Base-by-base conservation (phyloP, 192 early-diverging fungal species). In the Glomus cerebriforme region DNA sequence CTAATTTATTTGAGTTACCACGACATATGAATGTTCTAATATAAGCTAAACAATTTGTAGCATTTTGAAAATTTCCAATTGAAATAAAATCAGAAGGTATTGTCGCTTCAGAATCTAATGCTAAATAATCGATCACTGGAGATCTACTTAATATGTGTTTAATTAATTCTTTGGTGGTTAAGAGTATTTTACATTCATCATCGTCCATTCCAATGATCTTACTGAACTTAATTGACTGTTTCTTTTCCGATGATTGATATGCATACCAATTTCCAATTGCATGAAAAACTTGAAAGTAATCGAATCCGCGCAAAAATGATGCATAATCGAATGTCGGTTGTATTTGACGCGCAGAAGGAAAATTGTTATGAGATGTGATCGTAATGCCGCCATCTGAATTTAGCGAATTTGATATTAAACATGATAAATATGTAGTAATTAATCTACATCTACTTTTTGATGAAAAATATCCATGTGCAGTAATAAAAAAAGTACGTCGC, bases 371-470 rank as follows among this genome's bases (percentile, higher is more conserved):
- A 35, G 29, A 35, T n/a, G 12, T 34, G 22, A n/a, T n/a, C n/a
- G 34, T 4, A 19, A 35, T 22, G 22, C 12, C 7, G 7, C 8
- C 8, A 68, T 68, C 34, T 68, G 39, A 35, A 35, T 35, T 68
- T 39, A 22, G 29, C 22, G 22, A 35, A n/a, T 19, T n/a, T n/a
- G 8, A 31, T 6, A 15, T 9, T 22, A 68, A 35, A 68, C 66
- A 68, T 8, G 34, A 22, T 34, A 68, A 7, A 68, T 68, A 68
- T 19, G 66, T 68, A 22, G 66, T 17, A 1, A 68, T 34, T 35
- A 68, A 37, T 68, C 34, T 31, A 68, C 66, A 19, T 68, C 66
- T 68, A 22, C n/a, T 68, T 68, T 37, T 68, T n/a, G 66, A 37
- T 24, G 66, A 39, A 68, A 68, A 68, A 10, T 17, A 19, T 35